phyloP scores from a whole-genome alignment of 192 early-diverging fungal species.

The Geosiphon pyriformis region DNA sequence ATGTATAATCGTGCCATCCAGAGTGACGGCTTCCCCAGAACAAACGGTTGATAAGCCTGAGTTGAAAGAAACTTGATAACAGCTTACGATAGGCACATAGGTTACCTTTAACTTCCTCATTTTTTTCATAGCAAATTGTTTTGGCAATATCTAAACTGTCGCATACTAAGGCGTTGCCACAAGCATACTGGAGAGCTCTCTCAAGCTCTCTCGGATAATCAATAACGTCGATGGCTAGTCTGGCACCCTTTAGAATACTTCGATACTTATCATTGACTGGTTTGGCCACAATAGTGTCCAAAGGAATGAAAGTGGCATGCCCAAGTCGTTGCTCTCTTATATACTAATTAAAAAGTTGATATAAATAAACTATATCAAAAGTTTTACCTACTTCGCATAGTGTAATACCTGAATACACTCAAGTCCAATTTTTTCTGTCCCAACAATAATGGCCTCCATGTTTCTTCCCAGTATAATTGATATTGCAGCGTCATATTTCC shows the following conservation, averaged over 20 bases:
- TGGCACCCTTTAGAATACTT: constrained; percentile 71
- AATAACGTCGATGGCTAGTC: constrained; percentile 91
- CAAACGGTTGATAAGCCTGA: too few relatives aligned
- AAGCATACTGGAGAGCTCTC: constrained; percentile 81
- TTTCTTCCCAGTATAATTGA: constrained; percentile 85
- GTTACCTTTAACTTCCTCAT: constrained; percentile 80
- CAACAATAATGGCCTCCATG: constrained; percentile 93
- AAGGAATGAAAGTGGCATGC: constrained; percentile 89
- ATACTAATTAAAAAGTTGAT: constrained; percentile 44
- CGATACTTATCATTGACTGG: constrained; percentile 78
- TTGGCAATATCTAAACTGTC: constrained; percentile 83
- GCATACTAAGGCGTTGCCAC: constrained; percentile 88
- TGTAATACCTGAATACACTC: constrained; percentile 80
- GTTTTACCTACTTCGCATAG: neutral
- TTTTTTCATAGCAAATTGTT: constrained; percentile 77
- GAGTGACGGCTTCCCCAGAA: constrained; percentile 79
- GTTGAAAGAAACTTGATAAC: neutral
- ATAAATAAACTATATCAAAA: neutral
- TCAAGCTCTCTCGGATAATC: constrained; percentile 75
- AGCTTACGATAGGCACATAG: too few relatives aligned
- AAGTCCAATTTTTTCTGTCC: constrained; percentile 84
- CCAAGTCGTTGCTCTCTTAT: constrained; percentile 89
- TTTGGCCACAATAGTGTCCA: constrained; percentile 73
- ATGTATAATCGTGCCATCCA: constrained; percentile 94
- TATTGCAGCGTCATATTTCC: constrained; percentile 84